phyloP scores from a whole-genome alignment of 495 filamentous ascomycete species.

The Aspergillus cavernicola region DNA sequence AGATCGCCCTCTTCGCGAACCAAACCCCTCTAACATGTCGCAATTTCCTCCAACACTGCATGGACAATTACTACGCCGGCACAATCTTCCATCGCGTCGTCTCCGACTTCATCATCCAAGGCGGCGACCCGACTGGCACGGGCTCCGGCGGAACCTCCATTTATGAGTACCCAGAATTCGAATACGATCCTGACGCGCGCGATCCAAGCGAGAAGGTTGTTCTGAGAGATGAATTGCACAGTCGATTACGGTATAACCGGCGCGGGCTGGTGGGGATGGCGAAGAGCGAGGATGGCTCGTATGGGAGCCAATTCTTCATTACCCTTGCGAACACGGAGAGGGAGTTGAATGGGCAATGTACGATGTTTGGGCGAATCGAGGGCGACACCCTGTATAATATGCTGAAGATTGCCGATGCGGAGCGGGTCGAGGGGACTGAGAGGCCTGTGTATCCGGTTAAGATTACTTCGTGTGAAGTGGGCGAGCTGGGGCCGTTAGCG shows the following conservation, averaged over 20 bases:
- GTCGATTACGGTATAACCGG: constrained; percentile 86
- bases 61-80: constrained; percentile 89
- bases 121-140: constrained; percentile 89
- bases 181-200: constrained; percentile 61
- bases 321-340: constrained; percentile 75
- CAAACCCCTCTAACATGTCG: constrained; percentile 87
- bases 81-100: constrained; percentile 93
- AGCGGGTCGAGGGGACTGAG: constrained; percentile 75
- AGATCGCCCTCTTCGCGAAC: constrained; percentile 88
- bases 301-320: constrained; percentile 96
- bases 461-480: constrained; percentile 73
- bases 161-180: constrained; percentile 79
- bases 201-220: constrained; percentile 56
- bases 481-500: constrained; percentile 77
- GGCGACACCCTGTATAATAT: constrained; percentile 96
- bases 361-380: constrained; percentile 86
- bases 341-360: constrained; percentile 86
- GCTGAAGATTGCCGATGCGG: constrained; percentile 84
- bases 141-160: constrained; percentile 89
- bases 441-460: constrained; percentile 82
- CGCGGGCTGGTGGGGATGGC: constrained; percentile 90
- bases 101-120: constrained; percentile 89
- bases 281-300: constrained; percentile 65
- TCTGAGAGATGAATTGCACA: constrained; percentile 89
- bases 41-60: constrained; percentile 92